Evolutionary conservation across 225 moss, liverwort and hornwort genomes (phyloP), one percentile per base, ranked within the genome.

Genomic region (Straminergon stramineum): DNA sequence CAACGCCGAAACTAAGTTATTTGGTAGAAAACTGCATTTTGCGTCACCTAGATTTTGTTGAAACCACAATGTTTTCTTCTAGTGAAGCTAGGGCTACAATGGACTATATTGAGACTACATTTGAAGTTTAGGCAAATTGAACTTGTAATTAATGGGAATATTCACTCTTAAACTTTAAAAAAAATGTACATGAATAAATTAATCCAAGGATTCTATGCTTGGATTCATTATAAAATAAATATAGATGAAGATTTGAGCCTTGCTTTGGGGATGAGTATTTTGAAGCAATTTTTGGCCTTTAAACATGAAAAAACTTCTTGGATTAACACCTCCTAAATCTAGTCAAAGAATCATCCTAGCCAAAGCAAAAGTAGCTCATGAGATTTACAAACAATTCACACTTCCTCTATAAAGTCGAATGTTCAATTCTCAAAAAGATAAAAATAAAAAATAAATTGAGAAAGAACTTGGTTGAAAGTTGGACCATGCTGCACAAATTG

Each of bases 151-250:
- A 51, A 32, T 51, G 7, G 4, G 0, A 75, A 32, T 28, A 48
- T 32, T 20, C 2, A 18, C 11, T 30, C 0, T 52, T 20, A 48
- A 75, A 31, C 2, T 17, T 52, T 17, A n/a, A 2, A 0, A 0
- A 9, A 30, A 16, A 74, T 43, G 1, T 45, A 45, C 2, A 30
- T 48, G 10, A 45, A 48, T 11, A 18, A 48, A 2, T 30, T 48
- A 11, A 75, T 1, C 1, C 11, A 30, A 30, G 0, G 17, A 28
- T 12, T 2, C 31, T 75, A 48, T 75, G 0, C 3, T 75, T 48
- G 1, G 1, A 75, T 32, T n/a, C n/a, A n/a, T n/a, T n/a, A n/a
- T n/a, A n/a, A n/a, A n/a, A n/a, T n/a, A n/a, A n/a, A n/a, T n/a
- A 12, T 32, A 7, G 11, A 51, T 51, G 7, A 48, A 32, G 13